Percentiles rank a stretch among this genome's conserved stretches.
phyloP scores from a whole-genome alignment of 2,329 filamentous ascomycete species.

The Colletotrichum sp. region DNA sequence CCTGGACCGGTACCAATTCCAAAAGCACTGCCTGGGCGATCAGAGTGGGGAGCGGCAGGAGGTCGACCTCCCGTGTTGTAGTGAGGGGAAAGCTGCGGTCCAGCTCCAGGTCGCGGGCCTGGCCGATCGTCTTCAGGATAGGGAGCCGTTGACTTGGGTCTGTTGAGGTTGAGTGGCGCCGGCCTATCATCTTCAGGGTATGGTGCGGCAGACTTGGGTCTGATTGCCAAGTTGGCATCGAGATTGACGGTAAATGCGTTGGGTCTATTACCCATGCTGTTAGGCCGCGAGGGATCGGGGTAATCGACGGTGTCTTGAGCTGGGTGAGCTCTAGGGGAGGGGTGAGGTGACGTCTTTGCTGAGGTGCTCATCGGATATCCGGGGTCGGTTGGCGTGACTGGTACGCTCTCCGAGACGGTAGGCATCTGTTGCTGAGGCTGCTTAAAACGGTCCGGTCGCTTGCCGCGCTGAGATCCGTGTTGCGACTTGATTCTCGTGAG shows the following conservation, averaged over 20 bases:
- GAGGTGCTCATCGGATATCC: slow-evolving; percentile 26
- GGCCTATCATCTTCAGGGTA: slow-evolving; percentile 73
- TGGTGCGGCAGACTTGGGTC: slow-evolving; percentile 64
- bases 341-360: slow-evolving; percentile 41
- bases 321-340: slow-evolving; percentile 44
- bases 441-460: slow-evolving; percentile 64
- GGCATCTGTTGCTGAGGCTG: slow-evolving; percentile 47
- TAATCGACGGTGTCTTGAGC: slow-evolving; percentile 45
- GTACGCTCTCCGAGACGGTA: slow-evolving; percentile 48
- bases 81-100: slow-evolving; percentile 39
- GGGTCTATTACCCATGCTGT: slow-evolving; percentile 38
- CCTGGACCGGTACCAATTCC: slow-evolving; percentile 48
- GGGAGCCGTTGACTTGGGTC: slow-evolving; percentile 52
- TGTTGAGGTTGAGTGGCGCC: slow-evolving; percentile 46
- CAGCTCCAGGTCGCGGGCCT: slow-evolving; percentile 26
- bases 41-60: slow-evolving; percentile 50
- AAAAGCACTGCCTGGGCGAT: slow-evolving; percentile 57
- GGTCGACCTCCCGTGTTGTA: slow-evolving; percentile 54
- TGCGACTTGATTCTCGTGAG: slow-evolving; percentile 86
- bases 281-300: slow-evolving; percentile 50
- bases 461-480: slow-evolving; percentile 70
- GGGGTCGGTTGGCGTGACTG: slow-evolving; percentile 29
- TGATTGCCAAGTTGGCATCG: slow-evolving; percentile 38
- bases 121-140: slow-evolving; percentile 57
- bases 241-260: slow-evolving; percentile 59